Base-by-base conservation (phyloP, 441 rosid genomes). In the Bocquillonia castaneifolia region DNA sequence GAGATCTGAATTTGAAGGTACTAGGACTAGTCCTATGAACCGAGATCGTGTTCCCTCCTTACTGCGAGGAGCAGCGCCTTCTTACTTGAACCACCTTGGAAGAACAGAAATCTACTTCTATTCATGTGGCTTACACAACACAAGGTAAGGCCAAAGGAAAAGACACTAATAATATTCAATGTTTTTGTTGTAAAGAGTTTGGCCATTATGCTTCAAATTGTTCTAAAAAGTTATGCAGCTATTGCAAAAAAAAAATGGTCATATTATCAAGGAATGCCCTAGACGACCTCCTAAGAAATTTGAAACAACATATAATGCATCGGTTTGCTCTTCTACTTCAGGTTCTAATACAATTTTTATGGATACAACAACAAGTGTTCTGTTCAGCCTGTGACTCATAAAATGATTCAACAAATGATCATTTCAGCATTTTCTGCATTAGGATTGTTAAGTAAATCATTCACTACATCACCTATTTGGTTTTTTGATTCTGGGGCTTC, bases 1-100 rank as follows among this genome's bases (percentile, higher is more conserved):
- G 12, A 51, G 59, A 26, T 55, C 7, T 18, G 40, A 56, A 56
- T 56, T 56, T 56, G 40, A 56, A 56, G 39, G 40, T 17, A 56
- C 39, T 10, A 32, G 22, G 22, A 3, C 60, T 17, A 56, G 15
- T 4, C 60, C 31, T 31, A 56, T 56, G 40, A 56, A 32, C 13
- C 60, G 29, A 29, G 60, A 29, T 1, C 40, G 10, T 32, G 37
- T 56, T 2, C 20, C 23, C 2, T 56, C 60, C 22, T 56, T 56
- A 7, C 34, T 9, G 5, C 0, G 42, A 58, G 13, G 48, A 59
- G 47, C 29, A 37, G 18, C n/a, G 31, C 10, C 45, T 34, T 23
- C 18, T 58, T 5, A 58, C 63, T 29, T 44, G 34, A 18, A 37
- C 44, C 6, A 6, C 10, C 13, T 2, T 58, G 22, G 48, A 59